A percentile compares a stretch with the other conserved stretches of the same genome.
phyloP scores from a whole-genome alignment of 2,329 filamentous ascomycete species.

The Dothidotthia symphoricarpi region DNA sequence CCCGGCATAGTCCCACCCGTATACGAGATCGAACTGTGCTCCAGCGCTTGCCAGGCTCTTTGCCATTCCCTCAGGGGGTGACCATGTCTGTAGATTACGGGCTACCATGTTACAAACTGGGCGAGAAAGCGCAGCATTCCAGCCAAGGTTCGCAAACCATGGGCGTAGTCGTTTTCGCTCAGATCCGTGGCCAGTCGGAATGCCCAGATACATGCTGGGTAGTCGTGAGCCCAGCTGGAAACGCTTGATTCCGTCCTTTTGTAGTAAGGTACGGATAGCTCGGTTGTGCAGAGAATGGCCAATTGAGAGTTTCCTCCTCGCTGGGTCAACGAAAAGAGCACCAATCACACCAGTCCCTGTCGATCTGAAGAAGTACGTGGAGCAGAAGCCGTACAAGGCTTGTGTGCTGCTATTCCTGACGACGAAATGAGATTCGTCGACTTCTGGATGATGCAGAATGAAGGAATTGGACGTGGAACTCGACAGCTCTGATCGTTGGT shows the following conservation, averaged over 20 bases:
- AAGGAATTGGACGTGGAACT: slow-evolving; percentile 73
- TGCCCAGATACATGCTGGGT: slow-evolving; percentile 82
- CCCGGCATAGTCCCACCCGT: slow-evolving; percentile 73
- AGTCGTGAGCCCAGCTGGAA: slow-evolving; percentile 79
- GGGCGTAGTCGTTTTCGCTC: slow-evolving; percentile 62
- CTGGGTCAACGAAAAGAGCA: slow-evolving; percentile 84
- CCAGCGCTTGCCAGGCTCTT: slow-evolving; percentile 70
- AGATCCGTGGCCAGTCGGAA: slow-evolving; percentile 65
- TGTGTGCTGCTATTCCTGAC: slow-evolving; percentile 92
- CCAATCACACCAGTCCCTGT: slow-evolving; percentile 73
- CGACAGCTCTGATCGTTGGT: slow-evolving; percentile 66
- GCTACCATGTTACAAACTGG: slow-evolving; percentile 71
- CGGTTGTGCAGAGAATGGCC: slow-evolving; percentile 85
- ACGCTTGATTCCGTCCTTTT: slow-evolving; percentile 70
- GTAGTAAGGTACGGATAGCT: slow-evolving; percentile 72
- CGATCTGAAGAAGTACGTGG: slow-evolving; percentile 76
- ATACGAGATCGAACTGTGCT: slow-evolving; percentile 79
- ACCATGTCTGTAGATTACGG: slow-evolving; percentile 69
- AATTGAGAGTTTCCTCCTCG: slow-evolving; percentile 82
- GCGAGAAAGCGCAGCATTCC: slow-evolving; percentile 69
- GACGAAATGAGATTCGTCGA: slow-evolving; percentile 84
- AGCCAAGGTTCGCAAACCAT: slow-evolving; percentile 89
- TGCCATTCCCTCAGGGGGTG: slow-evolving; percentile 71
- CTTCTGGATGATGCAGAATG: slow-evolving; percentile 65
- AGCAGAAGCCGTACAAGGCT: slow-evolving; percentile 86